Conservation (phyloP, 2,329 filamentous ascomycete species). For the Aspergillus cejpii region DNA sequence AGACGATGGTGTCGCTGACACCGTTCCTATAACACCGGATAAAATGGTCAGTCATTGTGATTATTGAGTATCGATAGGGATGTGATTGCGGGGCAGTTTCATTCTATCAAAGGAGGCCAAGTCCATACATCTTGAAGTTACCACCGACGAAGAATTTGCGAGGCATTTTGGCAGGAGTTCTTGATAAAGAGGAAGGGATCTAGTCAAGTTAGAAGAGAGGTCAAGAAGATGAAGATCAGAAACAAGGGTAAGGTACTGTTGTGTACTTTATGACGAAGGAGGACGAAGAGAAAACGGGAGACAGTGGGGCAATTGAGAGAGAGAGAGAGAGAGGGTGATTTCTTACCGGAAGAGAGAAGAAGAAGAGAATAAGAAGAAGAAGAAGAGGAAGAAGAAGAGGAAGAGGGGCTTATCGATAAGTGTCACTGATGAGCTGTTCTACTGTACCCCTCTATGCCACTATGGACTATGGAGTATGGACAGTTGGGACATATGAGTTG, state of each 20-base stretch:
- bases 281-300: slow-evolving; percentile 18
- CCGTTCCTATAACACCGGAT: slow-evolving; percentile 66
- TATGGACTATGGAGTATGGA: too few relatives aligned
- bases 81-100: slow-evolving; percentile 20
- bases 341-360: not conserved
- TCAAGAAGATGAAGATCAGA: not conserved
- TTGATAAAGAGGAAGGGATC: too few relatives aligned
- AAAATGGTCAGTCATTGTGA: slow-evolving; percentile 21
- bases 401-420: slow-evolving; percentile 22
- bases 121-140: slow-evolving; percentile 95
- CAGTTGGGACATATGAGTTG: too few relatives aligned
- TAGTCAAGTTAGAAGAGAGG: too few relatives aligned
- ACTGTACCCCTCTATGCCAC: not conserved
- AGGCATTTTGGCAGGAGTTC: slow-evolving; percentile 60
- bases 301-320: slow-evolving; percentile 4
- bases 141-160: slow-evolving; percentile 96
- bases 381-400: slow-evolving; percentile 6
- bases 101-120: slow-evolving; percentile 1
- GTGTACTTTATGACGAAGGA: slow-evolving; percentile 2
- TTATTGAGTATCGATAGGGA: not conserved
- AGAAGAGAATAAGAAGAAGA: slow-evolving; percentile 13
- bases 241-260: not conserved
- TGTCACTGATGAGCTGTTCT: not conserved
- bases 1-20: slow-evolving; percentile 77
- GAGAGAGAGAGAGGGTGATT: not conserved